A percentile compares a stretch with the other conserved stretches of the same genome.
These are phyloP conservation scores for Umbelopsis sp. DNA, from an alignment of 192 early-diverging fungal genomes.

Conservation along the genomic window DNA sequence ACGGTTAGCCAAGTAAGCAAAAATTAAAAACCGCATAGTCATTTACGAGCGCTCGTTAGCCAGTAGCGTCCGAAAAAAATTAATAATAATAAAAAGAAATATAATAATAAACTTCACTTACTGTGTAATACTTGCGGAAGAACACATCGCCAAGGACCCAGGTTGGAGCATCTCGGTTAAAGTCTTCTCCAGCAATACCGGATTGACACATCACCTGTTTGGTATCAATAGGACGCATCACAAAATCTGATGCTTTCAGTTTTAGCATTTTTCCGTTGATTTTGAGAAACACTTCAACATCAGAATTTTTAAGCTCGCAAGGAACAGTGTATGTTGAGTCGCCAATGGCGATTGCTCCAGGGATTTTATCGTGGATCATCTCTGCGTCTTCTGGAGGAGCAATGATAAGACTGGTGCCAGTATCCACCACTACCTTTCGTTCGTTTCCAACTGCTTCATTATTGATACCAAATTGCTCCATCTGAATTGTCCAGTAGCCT, in stretches of 20 bases:
- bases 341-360: conserved; percentile 25
- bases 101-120: background rate
- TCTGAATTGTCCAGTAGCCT: conserved; percentile 58
- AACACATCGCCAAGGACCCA: conserved; percentile 39
- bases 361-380: conserved; percentile 45
- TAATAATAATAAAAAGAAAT: too few relatives aligned
- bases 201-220: conserved; percentile 30
- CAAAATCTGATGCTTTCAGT: conserved; percentile 20
- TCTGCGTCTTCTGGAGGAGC: conserved; percentile 40
- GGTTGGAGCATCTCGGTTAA: background rate
- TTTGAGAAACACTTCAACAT: background rate
- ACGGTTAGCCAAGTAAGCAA: too few relatives aligned
- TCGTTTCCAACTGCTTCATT: conserved; percentile 13
- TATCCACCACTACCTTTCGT: conserved; percentile 49
- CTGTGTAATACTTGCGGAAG: conserved; percentile 31
- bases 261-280: conserved; percentile 13
- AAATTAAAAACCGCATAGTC: too few relatives aligned
- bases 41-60: too few relatives aligned
- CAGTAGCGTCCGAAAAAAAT: background rate
- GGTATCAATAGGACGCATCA: conserved; percentile 14
- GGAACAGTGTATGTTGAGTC: conserved; percentile 29
- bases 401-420: conserved; percentile 56
- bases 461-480: conserved; percentile 37
- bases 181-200: conserved; percentile 31
- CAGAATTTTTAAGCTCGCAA: conserved; percentile 7